These are phyloP conservation scores for Alectoria sarmentosa DNA, from an alignment of 495 filamentous ascomycete species.

Conservation along the genomic window DNA sequence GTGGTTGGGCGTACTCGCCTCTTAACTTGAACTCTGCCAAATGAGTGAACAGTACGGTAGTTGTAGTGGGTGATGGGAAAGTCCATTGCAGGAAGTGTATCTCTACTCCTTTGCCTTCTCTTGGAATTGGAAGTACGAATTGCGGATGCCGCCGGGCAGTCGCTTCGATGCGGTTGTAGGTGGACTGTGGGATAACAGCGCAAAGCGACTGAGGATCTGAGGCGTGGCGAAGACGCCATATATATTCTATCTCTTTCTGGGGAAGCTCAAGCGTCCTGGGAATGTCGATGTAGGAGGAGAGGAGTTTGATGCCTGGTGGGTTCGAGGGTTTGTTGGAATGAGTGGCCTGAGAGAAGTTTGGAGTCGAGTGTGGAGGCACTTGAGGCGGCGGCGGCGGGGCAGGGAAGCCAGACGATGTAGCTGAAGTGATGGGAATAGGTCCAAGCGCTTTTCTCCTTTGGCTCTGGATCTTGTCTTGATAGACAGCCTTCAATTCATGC, in stretches of 20 bases:
- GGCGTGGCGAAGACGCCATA: constrained; percentile 90
- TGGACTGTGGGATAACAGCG: constrained; percentile 66
- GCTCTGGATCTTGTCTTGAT: constrained; percentile 70
- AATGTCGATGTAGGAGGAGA: constrained; percentile 77
- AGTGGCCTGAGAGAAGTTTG: constrained; percentile 24
- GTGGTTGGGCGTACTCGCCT: constrained; percentile 80
- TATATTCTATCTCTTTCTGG: constrained; percentile 69
- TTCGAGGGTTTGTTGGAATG: constrained; percentile 29
- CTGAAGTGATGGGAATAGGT: constrained; percentile 12
- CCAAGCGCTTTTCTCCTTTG: constrained; percentile 55
- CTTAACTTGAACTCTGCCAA: constrained; percentile 87
- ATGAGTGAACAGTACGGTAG: constrained; percentile 86
- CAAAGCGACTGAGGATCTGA: constrained; percentile 62
- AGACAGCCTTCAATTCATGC: constrained; percentile 70
- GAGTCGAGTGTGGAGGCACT: constrained; percentile 4
- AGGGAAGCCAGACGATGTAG: constrained; percentile 29
- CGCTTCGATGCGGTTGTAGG: constrained; percentile 58
- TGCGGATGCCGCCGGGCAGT: constrained; percentile 69
- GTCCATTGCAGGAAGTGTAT: constrained; percentile 80
- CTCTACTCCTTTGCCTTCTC: constrained; percentile 57
- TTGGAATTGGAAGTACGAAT: constrained; percentile 87
- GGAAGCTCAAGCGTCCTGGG: constrained; percentile 66
- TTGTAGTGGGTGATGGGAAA: constrained; percentile 57
- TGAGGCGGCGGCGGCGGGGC: constrained; percentile 30
- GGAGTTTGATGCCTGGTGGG: constrained; percentile 62